Base-by-base conservation (phyloP, 129 eudicot species). In the Solidago caesia region DNA sequence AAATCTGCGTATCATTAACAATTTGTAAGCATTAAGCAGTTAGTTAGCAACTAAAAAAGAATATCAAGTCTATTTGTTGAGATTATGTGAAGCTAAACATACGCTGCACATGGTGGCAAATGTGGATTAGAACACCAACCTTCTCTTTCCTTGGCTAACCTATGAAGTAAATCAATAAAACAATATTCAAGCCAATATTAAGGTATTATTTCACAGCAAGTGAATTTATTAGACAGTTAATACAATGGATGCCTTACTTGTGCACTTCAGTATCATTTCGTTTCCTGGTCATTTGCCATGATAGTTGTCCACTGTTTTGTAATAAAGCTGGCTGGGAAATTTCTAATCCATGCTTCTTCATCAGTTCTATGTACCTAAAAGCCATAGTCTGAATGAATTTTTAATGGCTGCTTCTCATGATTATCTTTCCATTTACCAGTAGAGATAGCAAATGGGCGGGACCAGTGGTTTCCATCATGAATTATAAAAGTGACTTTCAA, bases 61-160 rank as follows among this genome's bases (percentile, higher is more conserved):
- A 48, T 27, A 62, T 8, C 3, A 47, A 3, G 48, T 41, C n/a
- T 61, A 46, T 70, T 43, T 52, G 48, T 7, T 39, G 44, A 75
- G 14, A 51, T n/a, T 21, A 68, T 6, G 14, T 56, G 47, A 64
- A 60, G 44, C 68, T n/a, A 12, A 67, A 80, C 96, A 64, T 92
- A 92, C 97, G 89, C 97, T 45, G 96, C 96, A 78, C 97, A 92
- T 4, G 97, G 97, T 44, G 97, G 97, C 81, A 83, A 77, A 68
- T 85, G 89, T 55, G 92, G 92, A 70, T 89, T 86, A 21, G 68
- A 27, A 75, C 97, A 91, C 96, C 97, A 87, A 57, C 96, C 88
- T 3, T 89, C 87, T 75, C 85, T 86, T 83, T 91, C 97, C 76
- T 79, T 85, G n/a, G 96, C 85, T 42, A 64, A 64, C 76, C 96